Percentiles rank a stretch among this genome's conserved stretches.
These are phyloP conservation scores for Fusarium sp. DNA, from an alignment of 2,329 filamentous ascomycete species.

Conservation along the genomic window DNA sequence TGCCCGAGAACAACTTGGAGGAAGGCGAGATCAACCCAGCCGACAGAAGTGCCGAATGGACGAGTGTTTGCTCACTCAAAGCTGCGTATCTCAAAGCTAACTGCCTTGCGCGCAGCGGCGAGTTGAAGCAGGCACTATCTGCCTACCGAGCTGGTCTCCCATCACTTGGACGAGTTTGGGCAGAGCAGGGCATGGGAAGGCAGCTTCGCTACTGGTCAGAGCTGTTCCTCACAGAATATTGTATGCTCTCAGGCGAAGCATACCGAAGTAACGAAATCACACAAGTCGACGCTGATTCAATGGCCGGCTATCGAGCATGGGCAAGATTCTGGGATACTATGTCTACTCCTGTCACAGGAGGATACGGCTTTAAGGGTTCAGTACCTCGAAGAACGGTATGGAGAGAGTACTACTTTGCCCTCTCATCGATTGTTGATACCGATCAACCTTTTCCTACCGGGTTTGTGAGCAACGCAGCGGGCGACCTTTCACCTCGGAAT, in stretches of 20 bases:
- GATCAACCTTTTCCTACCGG: conserved; percentile 70
- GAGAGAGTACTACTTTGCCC: conserved; percentile 84
- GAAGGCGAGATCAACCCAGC: conserved; percentile 64
- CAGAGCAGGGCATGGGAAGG: conserved; percentile 64
- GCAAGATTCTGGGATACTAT: conserved; percentile 73
- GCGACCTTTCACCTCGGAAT: conserved; percentile 66
- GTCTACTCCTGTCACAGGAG: conserved; percentile 61
- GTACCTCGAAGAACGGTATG: conserved; percentile 78
- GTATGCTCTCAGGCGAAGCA: conserved; percentile 74
- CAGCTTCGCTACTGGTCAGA: conserved; percentile 85
- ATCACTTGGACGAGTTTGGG: conserved; percentile 67
- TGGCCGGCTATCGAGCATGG: conserved; percentile 75
- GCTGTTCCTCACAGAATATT: conserved; percentile 79
- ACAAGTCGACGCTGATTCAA: conserved; percentile 63
- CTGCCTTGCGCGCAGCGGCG: conserved; percentile 63
- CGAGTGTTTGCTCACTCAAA: conserved; percentile 83
- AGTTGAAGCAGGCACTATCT: conserved; percentile 69
- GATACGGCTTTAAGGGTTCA: conserved; percentile 68
- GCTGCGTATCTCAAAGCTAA: conserved; percentile 81
- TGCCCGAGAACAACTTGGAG: conserved; percentile 72
- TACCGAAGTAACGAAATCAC: conserved; percentile 63
- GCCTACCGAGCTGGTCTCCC: conserved; percentile 75
- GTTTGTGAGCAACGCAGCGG: conserved; percentile 54
- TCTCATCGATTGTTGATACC: conserved; percentile 80
- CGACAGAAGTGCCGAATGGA: conserved; percentile 77